Base-by-base conservation (phyloP, 2,329 filamentous ascomycete species). In the Esteya vermicola region DNA sequence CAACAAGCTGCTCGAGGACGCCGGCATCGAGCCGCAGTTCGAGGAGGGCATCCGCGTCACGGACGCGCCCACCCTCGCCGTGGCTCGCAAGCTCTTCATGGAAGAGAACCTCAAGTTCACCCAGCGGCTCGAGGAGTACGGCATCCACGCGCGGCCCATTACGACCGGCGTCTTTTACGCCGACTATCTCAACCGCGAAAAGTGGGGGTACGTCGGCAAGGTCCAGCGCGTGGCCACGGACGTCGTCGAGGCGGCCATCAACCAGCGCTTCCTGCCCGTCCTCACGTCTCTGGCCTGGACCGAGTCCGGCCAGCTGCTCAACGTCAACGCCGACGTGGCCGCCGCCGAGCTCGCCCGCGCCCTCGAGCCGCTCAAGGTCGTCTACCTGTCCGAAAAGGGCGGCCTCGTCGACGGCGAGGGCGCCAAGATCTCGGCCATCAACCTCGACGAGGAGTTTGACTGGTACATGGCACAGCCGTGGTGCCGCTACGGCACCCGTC, bases 351-450 rank as follows among this genome's bases (percentile, higher is more conserved):
- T 98, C 45, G 89, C 91, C 20, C 79, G 85, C 44, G 77, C 83
- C 42, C 68, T 98, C 40, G 80, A 96, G 61, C 91, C 91, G 21
- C 67, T 96, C 53, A 98, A 98, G 75, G 89, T 96, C 45, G 88
- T 98, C 44, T 98, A 95, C 58, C 71, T 96, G n/a, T 93, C 86
- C 6, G 91, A 98, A 65, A 96, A 96, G 71, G 91, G 91, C 37
- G 91, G 89, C 8, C 65, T 98, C 26, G 93, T 94, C 63, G 85
- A 96, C 56, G 88, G 86, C 44, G 84, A 93, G 47, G 82, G 81
- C 43, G 81, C 89, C 67, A 93, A 94, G 67, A 96, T 96, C 54
- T 94, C 89, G 6, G 84, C 82, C 44, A 96, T 96, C 63, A 96
- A 96, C 64, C 70, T 98, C 43, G 91, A 98, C 56, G 88, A 93